Conservation (phyloP, 108 stramenopile species). For the Cyclotella kingstonii region DNA sequence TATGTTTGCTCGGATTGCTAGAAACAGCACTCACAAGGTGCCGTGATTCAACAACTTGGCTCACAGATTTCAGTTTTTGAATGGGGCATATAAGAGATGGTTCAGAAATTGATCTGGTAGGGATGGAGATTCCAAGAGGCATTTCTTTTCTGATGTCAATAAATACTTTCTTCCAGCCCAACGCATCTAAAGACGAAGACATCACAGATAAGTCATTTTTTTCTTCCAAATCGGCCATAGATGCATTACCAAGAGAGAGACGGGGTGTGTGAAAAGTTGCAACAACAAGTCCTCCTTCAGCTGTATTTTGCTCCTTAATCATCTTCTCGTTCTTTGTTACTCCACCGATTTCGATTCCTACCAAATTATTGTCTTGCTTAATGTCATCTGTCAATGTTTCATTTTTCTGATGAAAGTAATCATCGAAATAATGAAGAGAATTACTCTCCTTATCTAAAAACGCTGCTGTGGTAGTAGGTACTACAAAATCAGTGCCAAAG, state of each 20-base stretch:
- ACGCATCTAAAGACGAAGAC: conserved; percentile 57
- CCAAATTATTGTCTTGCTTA: too few relatives aligned
- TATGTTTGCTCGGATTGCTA: neutral
- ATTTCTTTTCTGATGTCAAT: conserved; percentile 65
- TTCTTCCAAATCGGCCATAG: conserved; percentile 1
- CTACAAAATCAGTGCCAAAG: conserved; percentile 78
- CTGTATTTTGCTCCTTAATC: too few relatives aligned
- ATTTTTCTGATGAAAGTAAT: conserved; percentile 2
- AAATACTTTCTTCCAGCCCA: conserved; percentile 84
- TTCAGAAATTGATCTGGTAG: conserved; percentile 15
- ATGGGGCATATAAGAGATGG: conserved; percentile 4
- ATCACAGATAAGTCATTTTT: conserved; percentile 24
- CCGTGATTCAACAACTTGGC: conserved; percentile 27
- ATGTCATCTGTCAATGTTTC: conserved; percentile 3
- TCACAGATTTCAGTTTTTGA: conserved; percentile 36
- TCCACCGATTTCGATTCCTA: too few relatives aligned
- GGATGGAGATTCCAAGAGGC: conserved; percentile 18
- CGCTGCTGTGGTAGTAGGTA: conserved; percentile 75
- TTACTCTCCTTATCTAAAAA: conserved; percentile 61
- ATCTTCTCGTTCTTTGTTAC: too few relatives aligned
- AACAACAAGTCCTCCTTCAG: conserved; percentile 28
- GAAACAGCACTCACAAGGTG: conserved; percentile 21
- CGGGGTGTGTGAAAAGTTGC: conserved; percentile 36
- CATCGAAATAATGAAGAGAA: conserved; percentile 49
- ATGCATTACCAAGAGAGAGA: neutral